Evolutionary conservation across 108 stramenopile species (phyloP).

Genomic region (Mediolabrus comicus): DNA sequence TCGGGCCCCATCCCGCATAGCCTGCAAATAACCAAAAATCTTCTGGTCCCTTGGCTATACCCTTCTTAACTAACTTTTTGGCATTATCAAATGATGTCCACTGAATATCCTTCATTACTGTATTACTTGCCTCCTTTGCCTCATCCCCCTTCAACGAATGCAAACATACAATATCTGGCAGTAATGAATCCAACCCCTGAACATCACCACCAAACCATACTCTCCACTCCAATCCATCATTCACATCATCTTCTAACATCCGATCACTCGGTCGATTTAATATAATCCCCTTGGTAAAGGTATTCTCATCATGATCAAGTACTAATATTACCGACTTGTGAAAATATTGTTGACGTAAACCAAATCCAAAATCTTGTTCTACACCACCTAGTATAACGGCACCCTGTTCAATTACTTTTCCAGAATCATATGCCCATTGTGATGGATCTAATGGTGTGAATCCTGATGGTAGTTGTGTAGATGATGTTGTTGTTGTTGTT

Average conservation of each 20-base stretch:
- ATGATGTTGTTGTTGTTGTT: background rate
- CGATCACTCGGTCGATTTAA: slow-evolving; percentile 51
- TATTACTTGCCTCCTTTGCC: slow-evolving; percentile 51
- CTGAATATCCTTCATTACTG: slow-evolving; percentile 86
- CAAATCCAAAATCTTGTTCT: slow-evolving; percentile 77
- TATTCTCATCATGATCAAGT: slow-evolving; percentile 55
- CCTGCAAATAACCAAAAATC: slow-evolving; percentile 76
- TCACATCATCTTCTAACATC: slow-evolving; percentile 36
- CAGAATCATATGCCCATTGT: slow-evolving; percentile 84
- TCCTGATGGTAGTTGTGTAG: background rate
- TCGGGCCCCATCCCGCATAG: slow-evolving; percentile 59
- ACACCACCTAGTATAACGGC: slow-evolving; percentile 79
- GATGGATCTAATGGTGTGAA: slow-evolving; percentile 59
- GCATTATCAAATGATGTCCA: slow-evolving; percentile 87
- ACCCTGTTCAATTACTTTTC: slow-evolving; percentile 75
- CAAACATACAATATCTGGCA: slow-evolving; percentile 78
- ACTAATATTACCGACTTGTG: slow-evolving; percentile 67
- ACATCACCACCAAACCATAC: slow-evolving; percentile 68
- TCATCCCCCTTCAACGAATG: slow-evolving; percentile 65
- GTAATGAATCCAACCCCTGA: slow-evolving; percentile 53
- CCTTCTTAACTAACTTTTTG: slow-evolving; percentile 54
- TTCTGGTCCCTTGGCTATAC: slow-evolving; percentile 34
- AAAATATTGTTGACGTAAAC: slow-evolving; percentile 79
- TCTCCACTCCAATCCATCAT: slow-evolving; percentile 39
- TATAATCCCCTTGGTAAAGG: slow-evolving; percentile 65